Conservation (phyloP, 2,329 filamentous ascomycete species). For the Chaetomium globosum region DNA sequence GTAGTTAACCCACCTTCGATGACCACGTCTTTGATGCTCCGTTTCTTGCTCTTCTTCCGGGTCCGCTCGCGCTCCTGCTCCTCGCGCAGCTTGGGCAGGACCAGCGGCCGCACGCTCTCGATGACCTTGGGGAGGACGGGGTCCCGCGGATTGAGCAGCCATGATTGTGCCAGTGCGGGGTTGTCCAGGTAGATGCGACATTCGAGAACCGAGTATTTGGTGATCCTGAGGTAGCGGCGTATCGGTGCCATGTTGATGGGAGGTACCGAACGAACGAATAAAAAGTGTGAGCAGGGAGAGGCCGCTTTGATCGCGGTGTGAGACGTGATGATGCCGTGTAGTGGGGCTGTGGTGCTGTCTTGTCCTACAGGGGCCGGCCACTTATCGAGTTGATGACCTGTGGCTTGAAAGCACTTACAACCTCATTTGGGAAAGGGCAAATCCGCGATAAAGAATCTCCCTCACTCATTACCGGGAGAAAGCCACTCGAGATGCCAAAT, state of each 20-base stretch:
- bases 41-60: slow-evolving; percentile 69
- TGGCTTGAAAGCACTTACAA: too few relatives aligned
- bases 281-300: background rate
- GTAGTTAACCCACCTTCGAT: slow-evolving; percentile 67
- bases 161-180: slow-evolving; percentile 77
- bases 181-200: slow-evolving; percentile 95
- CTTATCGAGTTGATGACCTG: too few relatives aligned
- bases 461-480: too few relatives aligned
- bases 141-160: slow-evolving; percentile 77
- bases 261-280: background rate
- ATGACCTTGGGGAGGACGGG: slow-evolving; percentile 82
- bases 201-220: slow-evolving; percentile 92
- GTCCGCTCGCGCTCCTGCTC: slow-evolving; percentile 70
- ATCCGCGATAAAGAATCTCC: too few relatives aligned
- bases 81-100: slow-evolving; percentile 88
- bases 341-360: background rate
- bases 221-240: slow-evolving; percentile 86
- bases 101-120: slow-evolving; percentile 78
- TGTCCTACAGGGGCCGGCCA: too few relatives aligned
- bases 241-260: slow-evolving; percentile 73
- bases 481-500: too few relatives aligned
- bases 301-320: background rate
- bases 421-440: too few relatives aligned
- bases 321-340: background rate
- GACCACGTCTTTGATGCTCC: slow-evolving; percentile 84